These are phyloP conservation scores for Cladorrhinum samala DNA, from an alignment of 495 filamentous ascomycete species.

Conservation along the genomic window DNA sequence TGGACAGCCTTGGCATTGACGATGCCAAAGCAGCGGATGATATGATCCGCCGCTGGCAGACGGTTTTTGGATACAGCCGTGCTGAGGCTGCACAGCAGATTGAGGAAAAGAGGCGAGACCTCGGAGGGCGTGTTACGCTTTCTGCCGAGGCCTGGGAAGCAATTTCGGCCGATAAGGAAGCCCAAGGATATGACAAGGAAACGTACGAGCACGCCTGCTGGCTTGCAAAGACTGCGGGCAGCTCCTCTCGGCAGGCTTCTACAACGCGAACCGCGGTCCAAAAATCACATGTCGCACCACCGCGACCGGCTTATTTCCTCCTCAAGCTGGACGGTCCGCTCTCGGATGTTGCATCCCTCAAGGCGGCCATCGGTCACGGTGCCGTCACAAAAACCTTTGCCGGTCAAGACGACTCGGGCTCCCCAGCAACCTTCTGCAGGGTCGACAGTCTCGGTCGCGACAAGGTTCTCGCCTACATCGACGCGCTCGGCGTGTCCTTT, in stretches of 20 bases:
- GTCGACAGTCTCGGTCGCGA: not conserved
- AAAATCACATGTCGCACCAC: slow-evolving; percentile 1
- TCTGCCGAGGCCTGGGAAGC: not conserved
- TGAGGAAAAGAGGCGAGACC: not conserved
- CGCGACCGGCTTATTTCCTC: slow-evolving; percentile 1
- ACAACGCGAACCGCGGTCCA: not conserved
- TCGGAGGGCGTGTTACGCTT: not conserved
- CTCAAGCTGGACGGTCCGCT: slow-evolving; percentile 13
- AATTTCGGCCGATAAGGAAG: slow-evolving; percentile 9
- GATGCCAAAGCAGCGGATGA: not conserved
- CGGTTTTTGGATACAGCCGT: slow-evolving; percentile 1
- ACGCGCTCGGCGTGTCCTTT: slow-evolving; percentile 6
- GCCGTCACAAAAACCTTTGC: not conserved
- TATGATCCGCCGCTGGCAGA: slow-evolving; percentile 3
- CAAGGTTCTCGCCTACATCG: not conserved
- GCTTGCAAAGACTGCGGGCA: not conserved
- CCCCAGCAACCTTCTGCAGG: slow-evolving; percentile 8
- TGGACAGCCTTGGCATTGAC: not conserved
- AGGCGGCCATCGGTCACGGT: not conserved
- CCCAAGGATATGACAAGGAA: slow-evolving; percentile 12
- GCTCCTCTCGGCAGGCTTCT: not conserved
- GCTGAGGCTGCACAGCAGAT: slow-evolving; percentile 5
- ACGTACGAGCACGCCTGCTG: slow-evolving; percentile 12
- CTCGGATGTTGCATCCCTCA: not conserved
- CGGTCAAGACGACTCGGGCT: slow-evolving; percentile 7